Evolutionary conservation across 305 asterid genomes (phyloP).

Genomic region (Solanum hybrid): DNA sequence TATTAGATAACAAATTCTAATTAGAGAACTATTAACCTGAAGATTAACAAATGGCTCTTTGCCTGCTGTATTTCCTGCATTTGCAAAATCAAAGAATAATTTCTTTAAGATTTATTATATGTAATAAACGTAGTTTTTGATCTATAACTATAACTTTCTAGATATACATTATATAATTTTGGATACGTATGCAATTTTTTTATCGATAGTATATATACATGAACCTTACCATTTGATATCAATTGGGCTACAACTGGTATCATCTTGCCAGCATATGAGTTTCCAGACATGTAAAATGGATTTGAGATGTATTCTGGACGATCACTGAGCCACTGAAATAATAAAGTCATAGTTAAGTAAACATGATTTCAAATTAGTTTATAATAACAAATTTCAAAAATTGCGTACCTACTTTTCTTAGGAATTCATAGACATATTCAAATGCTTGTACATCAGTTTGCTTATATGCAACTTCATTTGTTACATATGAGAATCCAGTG

Average conservation of each 20-base stretch:
- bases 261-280: background rate
- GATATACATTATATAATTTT: too few relatives aligned
- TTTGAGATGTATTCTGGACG: conserved; percentile 1
- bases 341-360: background rate
- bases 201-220: background rate
- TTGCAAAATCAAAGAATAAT: background rate
- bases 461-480: background rate
- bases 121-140: background rate
- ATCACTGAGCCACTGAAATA: conserved; percentile 3
- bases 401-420: background rate
- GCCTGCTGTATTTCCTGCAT: background rate
- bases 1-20: background rate
- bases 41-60: background rate
- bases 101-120: background rate
- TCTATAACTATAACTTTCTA: too few relatives aligned
- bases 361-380: background rate
- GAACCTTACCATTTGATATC: conserved; percentile 1
- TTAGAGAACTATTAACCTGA: background rate
- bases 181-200: too few relatives aligned
- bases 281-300: conserved; percentile 1
- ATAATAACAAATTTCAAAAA: background rate
- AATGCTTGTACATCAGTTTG: conserved; percentile 5
- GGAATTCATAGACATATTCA: background rate
- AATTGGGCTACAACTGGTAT: background rate
- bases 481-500: conserved; percentile 6